Evolutionary conservation across 352 stramenopile species (phyloP).

Genomic region (Plasmopara muralis): DNA sequence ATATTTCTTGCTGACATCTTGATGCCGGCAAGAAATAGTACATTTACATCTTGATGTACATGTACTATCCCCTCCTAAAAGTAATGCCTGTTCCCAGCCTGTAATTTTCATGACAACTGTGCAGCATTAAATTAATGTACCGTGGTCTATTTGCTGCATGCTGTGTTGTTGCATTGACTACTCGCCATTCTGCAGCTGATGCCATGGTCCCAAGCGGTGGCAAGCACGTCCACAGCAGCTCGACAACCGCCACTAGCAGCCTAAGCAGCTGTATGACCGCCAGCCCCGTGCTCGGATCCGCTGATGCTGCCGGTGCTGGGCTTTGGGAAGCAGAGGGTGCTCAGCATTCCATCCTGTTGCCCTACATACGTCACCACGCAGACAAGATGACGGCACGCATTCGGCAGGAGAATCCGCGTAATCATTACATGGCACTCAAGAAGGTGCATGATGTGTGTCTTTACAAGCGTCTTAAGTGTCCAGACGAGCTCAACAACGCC

Average conservation of each 20-base stretch:
- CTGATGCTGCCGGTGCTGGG: slow-evolving; percentile 26
- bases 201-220: slow-evolving; percentile 10
- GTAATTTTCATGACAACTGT: too few species aligned
- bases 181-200: slow-evolving; percentile 11
- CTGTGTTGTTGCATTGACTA: slow-evolving; percentile 4
- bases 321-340: slow-evolving; percentile 37
- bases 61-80: too few species aligned
- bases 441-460: slow-evolving; percentile 61
- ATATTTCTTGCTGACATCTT: too few species aligned
- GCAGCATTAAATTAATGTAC: too few species aligned
- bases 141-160: too few species aligned
- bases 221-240: slow-evolving; percentile 18
- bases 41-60: too few species aligned
- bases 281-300: slow-evolving; percentile 12
- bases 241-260: slow-evolving; percentile 10
- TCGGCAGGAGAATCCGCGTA: slow-evolving; percentile 41
- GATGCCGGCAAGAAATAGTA: too few species aligned
- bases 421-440: slow-evolving; percentile 44
- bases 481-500: slow-evolving; percentile 11
- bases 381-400: slow-evolving; percentile 36
- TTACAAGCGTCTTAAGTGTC: slow-evolving; percentile 40
- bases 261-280: slow-evolving; percentile 3
- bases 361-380: slow-evolving; percentile 51
- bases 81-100: too few species aligned
- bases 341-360: slow-evolving; percentile 36